Evolutionary conservation across 2,329 filamentous ascomycete genomes (phyloP), one percentile per base, ranked within the genome.

Genomic region (Cercospora zeina): DNA sequence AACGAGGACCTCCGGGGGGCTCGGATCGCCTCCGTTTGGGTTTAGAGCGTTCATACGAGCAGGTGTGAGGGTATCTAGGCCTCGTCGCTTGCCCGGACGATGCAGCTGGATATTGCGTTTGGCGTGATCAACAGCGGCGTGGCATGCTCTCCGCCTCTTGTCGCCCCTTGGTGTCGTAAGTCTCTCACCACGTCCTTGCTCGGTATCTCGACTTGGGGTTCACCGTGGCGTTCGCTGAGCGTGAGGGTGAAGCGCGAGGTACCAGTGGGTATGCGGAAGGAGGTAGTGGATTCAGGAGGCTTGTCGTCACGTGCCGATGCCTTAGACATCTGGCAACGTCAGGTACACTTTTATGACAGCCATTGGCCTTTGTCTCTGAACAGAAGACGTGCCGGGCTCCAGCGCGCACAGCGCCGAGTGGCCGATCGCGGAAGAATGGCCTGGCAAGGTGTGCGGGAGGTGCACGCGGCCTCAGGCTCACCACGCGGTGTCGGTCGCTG

Each of bases 141-240:
- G 78, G 78, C 77, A 77, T 74, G 72, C 62, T 73, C 69, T 77
- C 76, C 74, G 75, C 77, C 75, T 77, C 76, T 77, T 76, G 70
- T 73, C 71, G 71, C 73, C 76, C 70, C 69, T 69, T 47, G 42
- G 65, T 64, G 69, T 69, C 67, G 67, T 74, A 74, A 76, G 75
- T 77, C 67, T 73, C 75, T 76, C 75, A 77, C 68, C 72, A 73
- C 59, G 51, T 60, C 60, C 62, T 62, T 66, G 59, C 57, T 60
- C 65, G 62, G 61, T 66, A 58, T 61, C 58, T 63, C 65, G 66
- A 67, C 63, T 65, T 60, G 58, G 51, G 58, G 39, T 3, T 62
- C 55, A 62, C 63, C 62, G 63, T 69, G 67, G 59, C 62, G 62
- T 58, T 56, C 56, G 36, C 33, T 57, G 61, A 59, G 57, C 45